Percentiles rank a stretch among this genome's conserved stretches.
Conservation (phyloP, 495 filamentous ascomycete genomes). For the Sphaerosporella brunnea region DNA sequence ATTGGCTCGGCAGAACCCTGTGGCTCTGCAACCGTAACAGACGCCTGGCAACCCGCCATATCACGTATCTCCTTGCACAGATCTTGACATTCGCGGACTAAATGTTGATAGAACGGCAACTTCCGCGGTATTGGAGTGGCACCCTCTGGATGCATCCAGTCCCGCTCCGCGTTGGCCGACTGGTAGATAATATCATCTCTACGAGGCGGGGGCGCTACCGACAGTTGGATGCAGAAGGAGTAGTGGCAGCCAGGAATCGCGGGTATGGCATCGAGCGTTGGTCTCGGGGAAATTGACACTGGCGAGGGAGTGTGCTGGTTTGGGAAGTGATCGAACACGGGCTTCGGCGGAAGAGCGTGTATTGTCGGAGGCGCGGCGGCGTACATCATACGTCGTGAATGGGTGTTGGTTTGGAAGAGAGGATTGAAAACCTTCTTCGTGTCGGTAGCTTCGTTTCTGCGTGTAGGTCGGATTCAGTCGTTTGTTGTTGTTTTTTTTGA, state of each 20-base stretch:
- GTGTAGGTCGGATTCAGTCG: background rate
- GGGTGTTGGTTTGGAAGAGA: background rate
- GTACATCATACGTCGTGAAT: conserved; percentile 4
- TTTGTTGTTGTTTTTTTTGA: background rate
- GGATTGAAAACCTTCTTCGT: too few relatives aligned
- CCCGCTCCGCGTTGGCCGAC: conserved; percentile 58
- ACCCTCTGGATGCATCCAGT: conserved; percentile 82
- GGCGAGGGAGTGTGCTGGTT: conserved; percentile 4
- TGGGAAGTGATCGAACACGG: conserved; percentile 15
- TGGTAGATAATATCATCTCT: conserved; percentile 82
- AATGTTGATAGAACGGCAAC: conserved; percentile 71
- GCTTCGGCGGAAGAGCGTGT: conserved; percentile 28
- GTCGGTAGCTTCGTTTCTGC: too few relatives aligned
- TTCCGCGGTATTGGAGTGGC: conserved; percentile 67
- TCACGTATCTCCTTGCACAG: conserved; percentile 66
- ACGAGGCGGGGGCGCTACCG: conserved; percentile 77
- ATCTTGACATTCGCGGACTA: conserved; percentile 55
- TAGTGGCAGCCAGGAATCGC: conserved; percentile 24
- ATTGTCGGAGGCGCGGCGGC: conserved; percentile 18
- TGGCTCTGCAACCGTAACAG: conserved; percentile 64
- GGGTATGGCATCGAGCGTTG: background rate
- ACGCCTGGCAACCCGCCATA: conserved; percentile 42
- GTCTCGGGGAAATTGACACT: background rate
- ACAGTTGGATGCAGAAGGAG: conserved; percentile 90
- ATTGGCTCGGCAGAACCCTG: background rate